These are phyloP conservation scores for Pseudocercospora macadamiae DNA, from an alignment of 2,329 filamentous ascomycete genomes.

Conservation along the genomic window DNA sequence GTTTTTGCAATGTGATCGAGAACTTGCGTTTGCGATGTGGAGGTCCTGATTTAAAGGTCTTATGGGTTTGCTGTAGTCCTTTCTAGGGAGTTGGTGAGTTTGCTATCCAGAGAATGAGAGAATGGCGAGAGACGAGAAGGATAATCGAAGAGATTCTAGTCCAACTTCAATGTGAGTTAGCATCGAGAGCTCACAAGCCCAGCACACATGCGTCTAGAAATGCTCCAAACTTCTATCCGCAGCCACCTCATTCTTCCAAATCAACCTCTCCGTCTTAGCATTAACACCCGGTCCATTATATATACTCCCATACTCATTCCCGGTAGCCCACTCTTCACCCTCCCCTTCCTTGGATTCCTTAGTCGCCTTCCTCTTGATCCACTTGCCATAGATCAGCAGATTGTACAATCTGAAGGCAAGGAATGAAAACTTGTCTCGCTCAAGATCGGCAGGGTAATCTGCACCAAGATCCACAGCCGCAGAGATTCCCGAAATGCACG, in stretches of 20 bases:
- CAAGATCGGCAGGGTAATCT: conserved; percentile 63
- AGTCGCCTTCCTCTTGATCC: conserved; percentile 55
- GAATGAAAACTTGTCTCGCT: conserved; percentile 64
- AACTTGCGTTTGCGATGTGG: not conserved
- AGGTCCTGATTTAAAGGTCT: not conserved
- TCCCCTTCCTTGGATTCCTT: conserved; percentile 46
- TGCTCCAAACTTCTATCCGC: conserved; percentile 37
- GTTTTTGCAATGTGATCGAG: not conserved
- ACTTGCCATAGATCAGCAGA: conserved; percentile 62
- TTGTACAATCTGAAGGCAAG: conserved; percentile 65
- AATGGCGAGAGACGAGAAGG: too few species aligned
- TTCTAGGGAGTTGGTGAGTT: not conserved
- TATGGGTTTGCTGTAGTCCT: not conserved
- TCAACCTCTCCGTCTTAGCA: conserved; percentile 54
- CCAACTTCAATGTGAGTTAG: too few species aligned
- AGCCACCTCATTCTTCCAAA: conserved; percentile 56
- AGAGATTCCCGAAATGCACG: conserved; percentile 70
- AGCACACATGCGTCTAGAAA: conserved; percentile 15
- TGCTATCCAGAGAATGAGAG: too few species aligned
- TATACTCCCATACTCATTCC: conserved; percentile 59
- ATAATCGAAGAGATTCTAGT: too few species aligned
- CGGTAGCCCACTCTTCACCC: conserved; percentile 60
- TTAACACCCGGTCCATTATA: conserved; percentile 63
- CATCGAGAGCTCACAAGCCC: too few species aligned
- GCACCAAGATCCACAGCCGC: conserved; percentile 71